These are phyloP conservation scores for Oldenlandia corymbosa DNA, from an alignment of 257 asterid genomes.

Conservation along the genomic window DNA sequence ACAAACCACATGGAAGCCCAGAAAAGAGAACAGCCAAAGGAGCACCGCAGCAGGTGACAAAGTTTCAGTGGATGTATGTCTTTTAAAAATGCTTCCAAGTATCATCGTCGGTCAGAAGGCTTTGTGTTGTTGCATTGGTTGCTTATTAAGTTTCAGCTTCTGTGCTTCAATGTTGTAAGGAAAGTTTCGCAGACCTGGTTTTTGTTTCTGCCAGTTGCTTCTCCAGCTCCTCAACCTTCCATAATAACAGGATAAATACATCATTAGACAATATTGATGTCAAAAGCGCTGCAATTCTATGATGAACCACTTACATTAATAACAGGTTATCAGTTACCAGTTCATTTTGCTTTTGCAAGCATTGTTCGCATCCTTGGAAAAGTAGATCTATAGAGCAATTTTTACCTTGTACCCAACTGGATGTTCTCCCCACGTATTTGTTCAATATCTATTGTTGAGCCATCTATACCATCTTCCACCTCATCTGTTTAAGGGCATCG, in stretches of 20 bases:
- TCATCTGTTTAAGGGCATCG: constrained; percentile 30
- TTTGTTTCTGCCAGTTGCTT: constrained; percentile 54
- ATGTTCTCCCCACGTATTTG: constrained; percentile 67
- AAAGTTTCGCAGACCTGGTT: constrained; percentile 48
- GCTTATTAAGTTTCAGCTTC: constrained; percentile 32
- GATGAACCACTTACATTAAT: not conserved
- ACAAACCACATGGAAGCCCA: not conserved
- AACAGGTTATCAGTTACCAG: constrained; percentile 34
- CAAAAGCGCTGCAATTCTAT: not conserved
- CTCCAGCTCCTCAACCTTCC: constrained; percentile 61
- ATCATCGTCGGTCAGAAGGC: not conserved
- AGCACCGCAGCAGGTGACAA: no score
- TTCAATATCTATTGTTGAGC: constrained; percentile 29
- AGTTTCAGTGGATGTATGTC: not conserved
- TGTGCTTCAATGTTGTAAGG: constrained; percentile 43
- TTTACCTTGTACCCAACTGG: constrained; percentile 66
- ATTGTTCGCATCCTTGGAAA: constrained; percentile 63
- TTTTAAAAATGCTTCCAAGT: not conserved
- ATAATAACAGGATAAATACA: not conserved
- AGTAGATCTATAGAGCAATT: no score
- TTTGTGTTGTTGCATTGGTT: constrained; percentile 7
- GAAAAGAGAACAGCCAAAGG: not conserved
- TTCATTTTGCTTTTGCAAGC: constrained; percentile 50
- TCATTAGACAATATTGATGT: no score
- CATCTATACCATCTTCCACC: constrained; percentile 26